These are phyloP conservation scores for Solanum medicagineum DNA, from an alignment of 257 asterid genomes.

Conservation along the genomic window DNA sequence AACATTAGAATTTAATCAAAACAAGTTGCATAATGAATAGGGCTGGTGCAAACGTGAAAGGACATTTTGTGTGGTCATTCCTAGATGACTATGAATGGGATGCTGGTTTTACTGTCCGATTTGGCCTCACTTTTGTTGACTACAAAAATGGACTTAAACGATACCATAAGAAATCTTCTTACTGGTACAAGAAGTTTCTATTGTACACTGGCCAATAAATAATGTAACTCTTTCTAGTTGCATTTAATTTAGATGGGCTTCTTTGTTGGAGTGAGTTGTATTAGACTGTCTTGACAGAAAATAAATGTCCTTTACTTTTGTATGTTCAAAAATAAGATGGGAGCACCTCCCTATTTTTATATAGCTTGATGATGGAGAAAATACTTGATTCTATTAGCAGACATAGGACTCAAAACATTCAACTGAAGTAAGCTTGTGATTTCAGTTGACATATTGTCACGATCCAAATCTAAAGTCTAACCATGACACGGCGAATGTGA, in stretches of 20 bases:
- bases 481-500: no score
- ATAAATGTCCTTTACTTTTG: not conserved
- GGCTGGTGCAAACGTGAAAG: slow-evolving; percentile 18
- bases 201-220: not conserved
- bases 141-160: slow-evolving; percentile 4
- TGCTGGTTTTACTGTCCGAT: slow-evolving; percentile 14
- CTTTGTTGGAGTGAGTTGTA: not conserved
- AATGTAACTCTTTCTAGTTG: not conserved
- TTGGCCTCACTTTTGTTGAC: slow-evolving; percentile 12
- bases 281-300: not conserved
- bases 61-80: slow-evolving; percentile 13
- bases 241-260: not conserved
- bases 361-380: no score
- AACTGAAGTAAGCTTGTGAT: no score
- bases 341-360: not conserved
- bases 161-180: slow-evolving; percentile 7
- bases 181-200: slow-evolving; percentile 14
- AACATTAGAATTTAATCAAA: not conserved
- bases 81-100: slow-evolving; percentile 21
- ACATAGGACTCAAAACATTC: no score
- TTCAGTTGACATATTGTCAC: no score
- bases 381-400: no score
- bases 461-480: no score
- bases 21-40: not conserved
- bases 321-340: not conserved